Conservation (phyloP, 768 basidiomycete genomes). For the Lentinula guzmanii region DNA sequence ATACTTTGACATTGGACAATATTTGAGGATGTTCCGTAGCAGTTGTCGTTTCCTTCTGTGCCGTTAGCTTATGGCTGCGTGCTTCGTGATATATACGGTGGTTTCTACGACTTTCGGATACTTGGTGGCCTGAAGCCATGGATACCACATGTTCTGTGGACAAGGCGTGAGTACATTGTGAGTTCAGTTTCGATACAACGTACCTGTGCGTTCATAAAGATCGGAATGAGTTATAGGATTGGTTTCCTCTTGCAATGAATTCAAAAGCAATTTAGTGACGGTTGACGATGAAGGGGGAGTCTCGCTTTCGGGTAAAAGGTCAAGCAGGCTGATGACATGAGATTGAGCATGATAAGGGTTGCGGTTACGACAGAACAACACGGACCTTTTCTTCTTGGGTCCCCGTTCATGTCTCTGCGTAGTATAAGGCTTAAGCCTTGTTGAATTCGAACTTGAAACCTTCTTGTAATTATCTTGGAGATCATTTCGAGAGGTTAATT, state of each 20-base stretch:
- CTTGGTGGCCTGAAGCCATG: slow-evolving; percentile 64
- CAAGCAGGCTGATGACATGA: background rate
- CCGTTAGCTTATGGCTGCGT: slow-evolving; percentile 39
- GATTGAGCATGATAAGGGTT: background rate
- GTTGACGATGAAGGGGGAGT: slow-evolving; percentile 24
- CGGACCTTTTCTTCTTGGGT: background rate
- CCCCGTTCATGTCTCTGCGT: background rate
- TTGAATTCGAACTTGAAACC: background rate
- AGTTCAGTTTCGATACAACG: slow-evolving; percentile 10
- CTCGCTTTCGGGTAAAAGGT: background rate
- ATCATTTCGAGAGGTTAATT: background rate
- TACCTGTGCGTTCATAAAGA: slow-evolving; percentile 56
- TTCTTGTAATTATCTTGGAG: background rate
- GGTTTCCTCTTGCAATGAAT: slow-evolving; percentile 51
- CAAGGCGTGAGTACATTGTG: background rate
- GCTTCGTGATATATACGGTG: slow-evolving; percentile 33
- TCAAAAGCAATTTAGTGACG: slow-evolving; percentile 57
- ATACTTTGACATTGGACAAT: slow-evolving; percentile 46
- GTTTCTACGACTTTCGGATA: slow-evolving; percentile 38
- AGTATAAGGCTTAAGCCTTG: slow-evolving; percentile 4
- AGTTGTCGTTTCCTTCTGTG: slow-evolving; percentile 16
- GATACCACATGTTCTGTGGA: slow-evolving; percentile 53
- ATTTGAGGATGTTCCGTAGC: slow-evolving; percentile 23
- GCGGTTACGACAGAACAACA: background rate
- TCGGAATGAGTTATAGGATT: slow-evolving; percentile 81